Percentiles rank a stretch among this genome's conserved stretches.
These are phyloP conservation scores for Flaveria robusta DNA, from an alignment of 129 eudicot genomes.

Conservation along the genomic window DNA sequence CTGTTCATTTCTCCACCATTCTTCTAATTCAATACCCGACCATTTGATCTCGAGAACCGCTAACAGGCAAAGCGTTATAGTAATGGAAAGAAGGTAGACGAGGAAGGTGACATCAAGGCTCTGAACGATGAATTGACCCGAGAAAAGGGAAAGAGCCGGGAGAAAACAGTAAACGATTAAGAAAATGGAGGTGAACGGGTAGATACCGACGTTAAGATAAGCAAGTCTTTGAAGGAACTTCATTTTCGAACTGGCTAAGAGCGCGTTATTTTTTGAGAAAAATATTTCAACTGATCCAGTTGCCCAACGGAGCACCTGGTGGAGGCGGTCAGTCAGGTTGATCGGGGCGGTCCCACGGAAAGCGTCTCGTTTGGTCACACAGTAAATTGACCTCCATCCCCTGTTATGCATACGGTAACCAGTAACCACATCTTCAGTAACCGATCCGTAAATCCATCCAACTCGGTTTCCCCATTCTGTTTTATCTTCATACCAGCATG, in stretches of 20 bases:
- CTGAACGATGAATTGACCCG: conserved; percentile 66
- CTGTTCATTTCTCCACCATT: conserved; percentile 76
- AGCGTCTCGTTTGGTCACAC: conserved; percentile 68
- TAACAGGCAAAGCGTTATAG: conserved; percentile 53
- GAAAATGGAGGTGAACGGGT: conserved; percentile 67
- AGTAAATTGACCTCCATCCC: conserved; percentile 68
- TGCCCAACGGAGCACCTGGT: conserved; percentile 75
- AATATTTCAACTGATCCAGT: conserved; percentile 71
- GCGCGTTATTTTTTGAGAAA: conserved; percentile 63
- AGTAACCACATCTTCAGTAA: conserved; percentile 68
- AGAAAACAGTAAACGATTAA: conserved; percentile 65
- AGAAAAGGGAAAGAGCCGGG: conserved; percentile 60
- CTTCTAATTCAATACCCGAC: conserved; percentile 61
- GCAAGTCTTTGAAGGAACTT: conserved; percentile 60
- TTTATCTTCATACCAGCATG: conserved; percentile 66
- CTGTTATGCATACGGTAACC: conserved; percentile 71
- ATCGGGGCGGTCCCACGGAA: conserved; percentile 73
- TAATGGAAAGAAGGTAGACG: conserved; percentile 50
- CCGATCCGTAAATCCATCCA: conserved; percentile 71
- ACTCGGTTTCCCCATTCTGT: conserved; percentile 70
- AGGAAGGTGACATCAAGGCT: conserved; percentile 57
- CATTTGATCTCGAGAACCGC: conserved; percentile 63
- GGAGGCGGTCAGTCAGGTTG: conserved; percentile 59
- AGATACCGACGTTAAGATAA: conserved; percentile 62
- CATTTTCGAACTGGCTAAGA: conserved; percentile 58